phyloP scores from a whole-genome alignment of 257 asterid species.

The Rhazya stricta region DNA sequence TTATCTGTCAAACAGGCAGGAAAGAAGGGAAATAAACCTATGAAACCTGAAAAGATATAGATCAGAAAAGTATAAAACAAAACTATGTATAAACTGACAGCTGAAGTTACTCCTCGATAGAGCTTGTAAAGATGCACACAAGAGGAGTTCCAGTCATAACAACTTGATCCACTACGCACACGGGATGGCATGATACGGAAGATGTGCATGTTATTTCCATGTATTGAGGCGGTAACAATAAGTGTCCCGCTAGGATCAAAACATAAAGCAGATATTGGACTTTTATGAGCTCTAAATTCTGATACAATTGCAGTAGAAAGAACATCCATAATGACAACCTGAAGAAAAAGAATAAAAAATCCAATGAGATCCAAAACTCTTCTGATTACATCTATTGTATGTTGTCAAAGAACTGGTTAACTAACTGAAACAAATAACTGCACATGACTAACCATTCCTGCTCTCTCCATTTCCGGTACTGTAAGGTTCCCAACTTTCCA shows the following conservation, averaged over 20 bases:
- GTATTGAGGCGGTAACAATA: constrained; percentile 68
- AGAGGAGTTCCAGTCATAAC: constrained; percentile 52
- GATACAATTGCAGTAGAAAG: constrained; percentile 52
- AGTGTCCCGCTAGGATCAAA: constrained; percentile 75
- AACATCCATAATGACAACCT: constrained; percentile 67
- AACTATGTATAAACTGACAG: constrained; percentile 45
- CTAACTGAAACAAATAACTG: constrained; percentile 14
- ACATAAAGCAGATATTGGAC: constrained; percentile 72
- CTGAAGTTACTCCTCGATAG: constrained; percentile 66
- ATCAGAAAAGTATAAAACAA: constrained; percentile 9
- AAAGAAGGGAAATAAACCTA: constrained; percentile 15
- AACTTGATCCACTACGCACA: constrained; percentile 33
- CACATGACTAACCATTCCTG: constrained; percentile 56
- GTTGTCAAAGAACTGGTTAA: not conserved
- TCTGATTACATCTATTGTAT: not conserved
- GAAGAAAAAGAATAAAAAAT: constrained; percentile 14
- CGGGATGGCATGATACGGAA: constrained; percentile 55
- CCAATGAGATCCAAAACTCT: not conserved
- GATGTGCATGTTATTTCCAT: constrained; percentile 60
- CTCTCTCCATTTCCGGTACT: constrained; percentile 55
- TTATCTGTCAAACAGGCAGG: constrained; percentile 37
- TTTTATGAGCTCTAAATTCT: constrained; percentile 72
- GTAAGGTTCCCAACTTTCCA: constrained; percentile 52
- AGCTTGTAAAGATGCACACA: constrained; percentile 68
- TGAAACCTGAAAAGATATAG: constrained; percentile 11